Evolutionary conservation across 441 rosid species (phyloP), one percentile per base, ranked within the genome.

Genomic region (Adansonia gregorii): DNA sequence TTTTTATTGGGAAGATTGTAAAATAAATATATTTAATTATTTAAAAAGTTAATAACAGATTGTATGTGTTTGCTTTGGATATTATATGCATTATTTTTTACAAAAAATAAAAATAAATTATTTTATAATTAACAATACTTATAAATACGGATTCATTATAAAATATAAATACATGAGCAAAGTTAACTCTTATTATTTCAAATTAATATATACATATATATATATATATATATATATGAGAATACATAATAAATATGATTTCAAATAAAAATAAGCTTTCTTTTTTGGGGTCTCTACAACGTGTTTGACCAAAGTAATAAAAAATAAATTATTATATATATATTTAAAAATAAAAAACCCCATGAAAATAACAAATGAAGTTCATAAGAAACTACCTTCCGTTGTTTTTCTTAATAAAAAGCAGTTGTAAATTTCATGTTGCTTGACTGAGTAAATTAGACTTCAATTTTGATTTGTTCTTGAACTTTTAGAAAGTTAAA

Each of bases 361-460:
- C 61, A 39, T 55, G 75, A 54, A 24, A 20, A 20, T 3, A 35
- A 35, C 39, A 24, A 15, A 63, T 4, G n/a, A 49, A 74, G 39
- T 35, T 35, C 39, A n/a, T 9, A 11, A 59, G 14, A 22, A 59
- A 58, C 4, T 41, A 59, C 67, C 55, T 46, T 59, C 39, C 39
- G 19, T 58, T 24, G 1, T 3, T 74, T 61, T 22, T 61, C 58
- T 19, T 54, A 5, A 58, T 11, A 17, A 17, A 20, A 39, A 9
- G 52, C 49, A 72, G n/a, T 31, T 65, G 46, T 72, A 72, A 12
- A 31, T 9, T 54, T 17, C 12, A 56, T n/a, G 31, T 1, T 3
- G 6, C 39, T 73, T 73, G 76, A 73, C 76, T 14, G 20, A 58
- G 67, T 58, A 73, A 45, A 43, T 58, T 41, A 22, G 48, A 71